phyloP scores from a whole-genome alignment of 2,329 filamentous ascomycete species.

The Fusarium neocosmosporiellum region DNA sequence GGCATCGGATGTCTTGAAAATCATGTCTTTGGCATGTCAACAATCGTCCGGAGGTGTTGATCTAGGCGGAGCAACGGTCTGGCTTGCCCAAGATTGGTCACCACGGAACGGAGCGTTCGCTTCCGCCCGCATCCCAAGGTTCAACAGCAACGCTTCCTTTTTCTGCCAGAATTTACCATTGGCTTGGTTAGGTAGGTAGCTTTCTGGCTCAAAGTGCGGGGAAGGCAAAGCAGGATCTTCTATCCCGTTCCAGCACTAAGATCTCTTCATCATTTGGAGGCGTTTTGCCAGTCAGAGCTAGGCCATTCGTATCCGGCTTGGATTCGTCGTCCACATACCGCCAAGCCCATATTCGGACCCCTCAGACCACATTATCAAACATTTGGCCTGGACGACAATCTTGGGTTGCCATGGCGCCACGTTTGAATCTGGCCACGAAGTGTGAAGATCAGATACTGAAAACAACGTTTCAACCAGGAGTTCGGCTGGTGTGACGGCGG shows the following conservation, averaged over 20 bases:
- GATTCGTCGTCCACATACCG: neutral
- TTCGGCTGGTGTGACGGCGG: neutral
- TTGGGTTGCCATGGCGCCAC: constrained; percentile 18
- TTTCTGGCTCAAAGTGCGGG: constrained; percentile 17
- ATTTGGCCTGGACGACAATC: constrained; percentile 17
- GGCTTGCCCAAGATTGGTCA: neutral
- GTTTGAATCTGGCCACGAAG: neutral
- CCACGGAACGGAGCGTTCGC: neutral
- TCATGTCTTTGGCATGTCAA: neutral
- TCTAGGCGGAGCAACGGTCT: neutral
- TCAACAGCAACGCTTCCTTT: constrained; percentile 9
- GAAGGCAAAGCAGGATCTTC: constrained; percentile 17
- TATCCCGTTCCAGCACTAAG: neutral
- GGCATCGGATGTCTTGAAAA: neutral
- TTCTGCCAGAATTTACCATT: constrained; percentile 18
- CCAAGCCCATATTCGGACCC: neutral
- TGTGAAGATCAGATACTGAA: constrained; percentile 6
- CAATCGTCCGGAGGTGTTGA: neutral
- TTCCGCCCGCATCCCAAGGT: constrained; percentile 6
- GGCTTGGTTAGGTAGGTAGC: constrained; percentile 1
- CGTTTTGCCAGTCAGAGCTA: constrained; percentile 4
- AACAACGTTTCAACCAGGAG: neutral
- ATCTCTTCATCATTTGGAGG: constrained; percentile 5
- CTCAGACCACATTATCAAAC: constrained; percentile 15
- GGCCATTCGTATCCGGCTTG: neutral